These are phyloP conservation scores for Talaromyces wortmannii DNA, from an alignment of 495 filamentous ascomycete species.

Conservation along the genomic window DNA sequence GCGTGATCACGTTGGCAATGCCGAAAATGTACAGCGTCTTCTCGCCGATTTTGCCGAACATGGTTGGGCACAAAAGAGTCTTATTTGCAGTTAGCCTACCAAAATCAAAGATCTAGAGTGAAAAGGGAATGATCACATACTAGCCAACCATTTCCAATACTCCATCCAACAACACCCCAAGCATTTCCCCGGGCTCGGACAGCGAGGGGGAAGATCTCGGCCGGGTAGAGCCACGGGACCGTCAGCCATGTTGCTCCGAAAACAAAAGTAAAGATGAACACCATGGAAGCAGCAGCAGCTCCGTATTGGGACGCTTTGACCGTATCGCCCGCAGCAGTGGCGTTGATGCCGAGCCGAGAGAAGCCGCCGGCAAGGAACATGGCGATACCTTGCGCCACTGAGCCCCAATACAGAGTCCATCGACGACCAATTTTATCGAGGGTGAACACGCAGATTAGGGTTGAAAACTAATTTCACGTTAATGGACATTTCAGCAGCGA, in stretches of 20 bases:
- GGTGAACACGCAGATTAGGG: slow-evolving; percentile 61
- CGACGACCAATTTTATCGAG: slow-evolving; percentile 63
- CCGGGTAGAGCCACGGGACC: slow-evolving; percentile 64
- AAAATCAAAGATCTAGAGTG: background rate
- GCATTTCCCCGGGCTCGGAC: slow-evolving; percentile 65
- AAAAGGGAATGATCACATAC: slow-evolving; percentile 17
- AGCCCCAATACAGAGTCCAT: slow-evolving; percentile 63
- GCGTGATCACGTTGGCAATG: slow-evolving; percentile 52
- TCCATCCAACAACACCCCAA: slow-evolving; percentile 71
- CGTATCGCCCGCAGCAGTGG: slow-evolving; percentile 12
- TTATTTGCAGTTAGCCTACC: slow-evolving; percentile 4
- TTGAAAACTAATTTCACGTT: slow-evolving; percentile 36
- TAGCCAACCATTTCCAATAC: slow-evolving; percentile 63
- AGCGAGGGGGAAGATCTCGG: slow-evolving; percentile 65
- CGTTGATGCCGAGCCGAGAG: slow-evolving; percentile 41
- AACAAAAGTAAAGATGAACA: slow-evolving; percentile 62
- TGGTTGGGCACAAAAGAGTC: slow-evolving; percentile 56
- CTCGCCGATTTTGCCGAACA: slow-evolving; percentile 55
- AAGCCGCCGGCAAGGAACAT: slow-evolving; percentile 55
- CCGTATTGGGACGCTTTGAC: slow-evolving; percentile 46
- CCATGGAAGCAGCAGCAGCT: slow-evolving; percentile 57
- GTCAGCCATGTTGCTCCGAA: slow-evolving; percentile 71
- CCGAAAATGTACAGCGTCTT: slow-evolving; percentile 66
- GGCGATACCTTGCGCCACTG: slow-evolving; percentile 54
- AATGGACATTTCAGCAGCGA: background rate